Percentiles rank a stretch among this genome's conserved stretches.
phyloP scores from a whole-genome alignment of 257 asterid species.

The Ligustrum vulgare region DNA sequence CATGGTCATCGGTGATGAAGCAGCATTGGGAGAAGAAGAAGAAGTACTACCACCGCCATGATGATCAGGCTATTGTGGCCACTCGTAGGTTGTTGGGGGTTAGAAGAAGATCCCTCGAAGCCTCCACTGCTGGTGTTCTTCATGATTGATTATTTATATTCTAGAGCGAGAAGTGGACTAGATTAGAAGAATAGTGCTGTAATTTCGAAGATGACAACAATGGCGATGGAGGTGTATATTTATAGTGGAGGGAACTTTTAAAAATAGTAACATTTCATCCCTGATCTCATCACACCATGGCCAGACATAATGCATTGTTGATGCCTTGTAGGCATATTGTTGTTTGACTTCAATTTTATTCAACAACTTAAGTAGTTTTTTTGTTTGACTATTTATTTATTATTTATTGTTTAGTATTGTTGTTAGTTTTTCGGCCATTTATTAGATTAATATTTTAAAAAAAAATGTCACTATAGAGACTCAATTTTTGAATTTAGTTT shows the following conservation, averaged over 20 bases:
- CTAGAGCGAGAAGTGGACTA: background rate
- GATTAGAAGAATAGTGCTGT: too few species aligned
- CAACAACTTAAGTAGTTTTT: too few species aligned
- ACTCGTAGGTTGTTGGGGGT: conserved; percentile 4
- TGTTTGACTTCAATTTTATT: too few species aligned
- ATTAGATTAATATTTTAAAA: too few species aligned
- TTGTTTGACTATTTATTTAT: too few species aligned
- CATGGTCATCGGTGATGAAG: background rate
- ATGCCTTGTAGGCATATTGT: too few species aligned
- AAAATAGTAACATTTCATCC: background rate
- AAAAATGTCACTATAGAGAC: too few species aligned
- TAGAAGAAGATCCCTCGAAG: background rate
- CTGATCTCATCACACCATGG: background rate
- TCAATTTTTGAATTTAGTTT: too few species aligned
- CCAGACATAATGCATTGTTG: too few species aligned
- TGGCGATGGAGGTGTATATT: background rate
- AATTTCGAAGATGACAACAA: background rate
- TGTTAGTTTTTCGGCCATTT: too few species aligned
- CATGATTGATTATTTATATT: background rate
- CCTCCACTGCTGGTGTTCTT: background rate
- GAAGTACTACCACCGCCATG: background rate
- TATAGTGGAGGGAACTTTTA: background rate
- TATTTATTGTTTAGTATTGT: too few species aligned
- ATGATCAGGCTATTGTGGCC: background rate
- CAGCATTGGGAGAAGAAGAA: background rate